Base-by-base conservation (phyloP, 345 rosid genomes). In the Rhizophora mangle region DNA sequence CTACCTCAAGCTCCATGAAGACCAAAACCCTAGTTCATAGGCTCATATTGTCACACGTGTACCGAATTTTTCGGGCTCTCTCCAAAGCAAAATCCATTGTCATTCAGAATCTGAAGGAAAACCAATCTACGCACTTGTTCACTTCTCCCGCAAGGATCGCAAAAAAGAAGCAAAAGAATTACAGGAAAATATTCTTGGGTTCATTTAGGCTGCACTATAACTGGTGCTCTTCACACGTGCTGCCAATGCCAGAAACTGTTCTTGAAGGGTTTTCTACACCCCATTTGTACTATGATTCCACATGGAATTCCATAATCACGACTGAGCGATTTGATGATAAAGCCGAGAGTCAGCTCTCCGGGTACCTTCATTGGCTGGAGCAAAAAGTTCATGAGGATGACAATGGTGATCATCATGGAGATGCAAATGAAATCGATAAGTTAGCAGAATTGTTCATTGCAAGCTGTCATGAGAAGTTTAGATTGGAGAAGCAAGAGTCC, bases 401-500 rank as follows among this genome's bases (percentile, higher is more conserved):
- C 19, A n/a, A 3, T 21, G 36, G 27, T 31, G 63, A 7, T 21
- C 37, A 21, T 20, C 80, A 70, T 21, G 74, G 52, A 32, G 74
- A 72, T 8, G 70, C 65, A 27, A 85, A 87, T 64, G 93, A 95
- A 76, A 92, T 95, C 39, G 97, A 95, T 79, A 69, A 72, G 74
- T 67, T 92, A 18, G 99, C 99, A 3, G 97, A 95, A 59, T 63
- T 68, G 87, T 95, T 95, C 65, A 95, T 95, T 24, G 94, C 96
- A 26, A 79, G 63, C 55, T 87, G 94, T 76, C 97, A 86, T 76
- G 96, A 95, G 79, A 92, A 90, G 82, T 92, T 92, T 79, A 77
- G 71, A 70, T 71, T 92, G 84, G 99, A 92, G 96, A 95, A 95
- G 83, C 91, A 87, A 69, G 99, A 95, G 78, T 95, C 99, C 1